Evolutionary conservation across 805 yeast species (phyloP).

Genomic region (Cyberlindnera lachancei): DNA sequence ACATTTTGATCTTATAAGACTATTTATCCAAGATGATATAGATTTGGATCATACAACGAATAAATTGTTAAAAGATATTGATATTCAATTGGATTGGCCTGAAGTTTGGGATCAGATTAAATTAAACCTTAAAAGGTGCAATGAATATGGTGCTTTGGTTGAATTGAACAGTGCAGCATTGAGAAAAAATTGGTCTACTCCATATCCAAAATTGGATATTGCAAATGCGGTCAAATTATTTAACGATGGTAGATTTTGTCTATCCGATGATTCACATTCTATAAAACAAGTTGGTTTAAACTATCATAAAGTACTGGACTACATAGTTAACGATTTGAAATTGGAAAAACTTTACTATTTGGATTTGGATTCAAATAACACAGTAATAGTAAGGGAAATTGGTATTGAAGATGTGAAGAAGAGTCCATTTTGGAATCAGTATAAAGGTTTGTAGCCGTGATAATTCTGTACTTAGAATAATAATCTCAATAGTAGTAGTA

Average conservation of each 20-base stretch:
- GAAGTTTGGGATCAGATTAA: conserved; percentile 55
- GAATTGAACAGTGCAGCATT: conserved; percentile 89
- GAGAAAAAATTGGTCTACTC: conserved; percentile 79
- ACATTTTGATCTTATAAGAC: conserved; percentile 82
- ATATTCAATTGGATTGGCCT: conserved; percentile 48
- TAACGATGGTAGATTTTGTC: conserved; percentile 65
- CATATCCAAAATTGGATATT: conserved; percentile 75
- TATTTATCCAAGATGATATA: conserved; percentile 38
- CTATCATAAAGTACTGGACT: conserved; percentile 50
- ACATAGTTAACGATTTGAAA: conserved; percentile 32
- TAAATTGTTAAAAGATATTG: conserved; percentile 28
- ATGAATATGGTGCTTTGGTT: conserved; percentile 59
- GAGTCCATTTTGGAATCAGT: conserved; percentile 12
- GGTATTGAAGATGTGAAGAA: conserved; percentile 25
- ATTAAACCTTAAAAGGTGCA: conserved; percentile 49
- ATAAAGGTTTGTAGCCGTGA: background rate
- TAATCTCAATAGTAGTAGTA: too few relatives aligned
- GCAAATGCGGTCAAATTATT: conserved; percentile 41
- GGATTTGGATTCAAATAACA: conserved; percentile 33
- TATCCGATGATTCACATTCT: conserved; percentile 90
- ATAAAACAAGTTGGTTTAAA: conserved; percentile 76
- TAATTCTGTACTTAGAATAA: too few relatives aligned
- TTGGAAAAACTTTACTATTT: conserved; percentile 44
- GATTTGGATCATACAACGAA: conserved; percentile 33
- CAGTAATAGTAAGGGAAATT: conserved; percentile 23